Conservation (phyloP, 2,329 filamentous ascomycete species). For the Calonectria ilicicola region DNA sequence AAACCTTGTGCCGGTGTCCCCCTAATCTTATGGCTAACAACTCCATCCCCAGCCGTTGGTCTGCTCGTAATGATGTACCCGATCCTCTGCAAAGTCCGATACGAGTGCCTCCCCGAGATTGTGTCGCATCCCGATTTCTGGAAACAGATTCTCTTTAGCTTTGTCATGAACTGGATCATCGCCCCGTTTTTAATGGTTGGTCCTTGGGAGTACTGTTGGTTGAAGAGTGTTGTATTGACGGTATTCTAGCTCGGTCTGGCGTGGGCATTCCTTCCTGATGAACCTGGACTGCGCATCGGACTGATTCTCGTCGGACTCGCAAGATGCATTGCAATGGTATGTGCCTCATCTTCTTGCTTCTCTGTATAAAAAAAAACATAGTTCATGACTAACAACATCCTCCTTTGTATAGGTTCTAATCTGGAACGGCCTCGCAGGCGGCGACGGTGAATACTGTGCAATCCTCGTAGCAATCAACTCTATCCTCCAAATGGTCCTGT, state of each 20-base stretch:
- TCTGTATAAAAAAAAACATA: background rate
- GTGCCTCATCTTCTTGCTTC: slow-evolving; percentile 46
- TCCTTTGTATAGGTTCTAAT: slow-evolving; percentile 62
- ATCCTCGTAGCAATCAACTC: slow-evolving; percentile 83
- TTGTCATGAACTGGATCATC: slow-evolving; percentile 85
- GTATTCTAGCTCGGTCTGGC: slow-evolving; percentile 68
- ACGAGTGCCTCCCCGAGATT: slow-evolving; percentile 78
- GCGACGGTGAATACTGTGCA: slow-evolving; percentile 85
- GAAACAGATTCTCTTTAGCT: slow-evolving; percentile 82
- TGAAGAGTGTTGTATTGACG: slow-evolving; percentile 20
- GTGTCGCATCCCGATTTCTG: slow-evolving; percentile 74
- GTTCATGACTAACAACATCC: background rate
- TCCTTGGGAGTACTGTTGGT: background rate
- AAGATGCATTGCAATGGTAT: slow-evolving; percentile 88
- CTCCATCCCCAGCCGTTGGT: slow-evolving; percentile 71
- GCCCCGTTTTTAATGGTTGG: slow-evolving; percentile 84
- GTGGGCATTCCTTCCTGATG: slow-evolving; percentile 75
- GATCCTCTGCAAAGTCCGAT: slow-evolving; percentile 88
- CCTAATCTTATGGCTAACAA: background rate
- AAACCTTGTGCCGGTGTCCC: background rate
- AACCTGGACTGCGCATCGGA: slow-evolving; percentile 69
- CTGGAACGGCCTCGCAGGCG: slow-evolving; percentile 78
- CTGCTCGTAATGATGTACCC: slow-evolving; percentile 95
- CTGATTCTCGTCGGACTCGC: slow-evolving; percentile 87
- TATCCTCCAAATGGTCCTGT: slow-evolving; percentile 79